phyloP scores from a whole-genome alignment of 305 asterid genomes.

The Salvia sclarea region DNA sequence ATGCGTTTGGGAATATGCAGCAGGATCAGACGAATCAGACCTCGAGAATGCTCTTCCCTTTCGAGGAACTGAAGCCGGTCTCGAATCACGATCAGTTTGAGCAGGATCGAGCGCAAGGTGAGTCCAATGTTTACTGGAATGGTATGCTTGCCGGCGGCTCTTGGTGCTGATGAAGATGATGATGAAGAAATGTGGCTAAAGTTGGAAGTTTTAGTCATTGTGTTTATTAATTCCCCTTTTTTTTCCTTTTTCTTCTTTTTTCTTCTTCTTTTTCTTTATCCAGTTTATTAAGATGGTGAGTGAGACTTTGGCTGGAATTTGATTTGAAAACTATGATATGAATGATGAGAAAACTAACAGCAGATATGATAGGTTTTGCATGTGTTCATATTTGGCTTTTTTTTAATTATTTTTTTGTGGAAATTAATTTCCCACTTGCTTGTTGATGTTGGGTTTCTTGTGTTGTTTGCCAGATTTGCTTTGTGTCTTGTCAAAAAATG shows the following conservation, averaged over 20 bases:
- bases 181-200: neutral
- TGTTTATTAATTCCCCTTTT: slow-evolving; percentile 5
- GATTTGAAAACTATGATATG: slow-evolving; percentile 32
- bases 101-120: slow-evolving; percentile 33
- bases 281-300: slow-evolving; percentile 18
- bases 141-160: slow-evolving; percentile 48
- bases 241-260: neutral
- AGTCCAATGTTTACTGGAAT: slow-evolving; percentile 42
- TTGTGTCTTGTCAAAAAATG: slow-evolving; percentile 34
- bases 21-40: slow-evolving; percentile 32
- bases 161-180: slow-evolving; percentile 33
- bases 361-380: slow-evolving; percentile 40
- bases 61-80: slow-evolving; percentile 39
- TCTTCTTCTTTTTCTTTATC: neutral
- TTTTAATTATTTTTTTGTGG: neutral
- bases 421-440: slow-evolving; percentile 17
- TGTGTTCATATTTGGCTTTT: slow-evolving; percentile 21
- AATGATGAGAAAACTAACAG: slow-evolving; percentile 32
- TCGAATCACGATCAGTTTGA: slow-evolving; percentile 29
- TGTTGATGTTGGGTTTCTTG: neutral
- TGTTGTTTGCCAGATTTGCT: slow-evolving; percentile 31
- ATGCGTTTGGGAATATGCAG: slow-evolving; percentile 34
- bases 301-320: slow-evolving; percentile 30
- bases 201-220: neutral
- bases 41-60: slow-evolving; percentile 40